Base-by-base conservation (phyloP, 2,329 filamentous ascomycete species). In the Fusarium phyllophilum region DNA sequence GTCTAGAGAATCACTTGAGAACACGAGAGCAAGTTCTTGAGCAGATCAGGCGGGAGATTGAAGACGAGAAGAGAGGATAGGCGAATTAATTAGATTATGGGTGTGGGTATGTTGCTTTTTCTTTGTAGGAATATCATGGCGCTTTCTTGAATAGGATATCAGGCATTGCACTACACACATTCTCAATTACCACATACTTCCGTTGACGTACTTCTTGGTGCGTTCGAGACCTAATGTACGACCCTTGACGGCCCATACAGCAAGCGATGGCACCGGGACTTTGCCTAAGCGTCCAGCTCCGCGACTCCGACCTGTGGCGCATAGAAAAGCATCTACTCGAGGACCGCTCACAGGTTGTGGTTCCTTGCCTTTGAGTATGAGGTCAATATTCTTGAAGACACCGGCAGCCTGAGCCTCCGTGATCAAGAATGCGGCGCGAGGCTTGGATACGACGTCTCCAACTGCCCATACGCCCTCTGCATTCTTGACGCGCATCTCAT, bases 1-100 rank as follows among this genome's bases (percentile, higher is more conserved):
- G 95, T 2, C 82, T 99, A 75, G 95, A 97, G 85, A 85, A 87
- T 70, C 96, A 99, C 86, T 84, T 98, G 79, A 88, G 90, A 78
- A 91, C 91, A 75, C 88, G 96, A 70, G 90, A 96, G 83, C 89
- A 92, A 74, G 89, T 92, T 36, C 85, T 99, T 78, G 90, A 93
- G 54, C 92, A 94, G 81, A 81, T 98, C 80, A 89, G 90, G 83
- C 87, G 90, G 80, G 91, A 98, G 84, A 93, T 98, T 83, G 95
- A 98, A 78, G 92, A 94, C 29, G 95, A 96, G 88, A 96, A 93
- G 86, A 85, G 85, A 67, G 85, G 87, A 70, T 84, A 85, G 82
- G 87, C 45, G 61, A 39, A 65, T 38, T 51, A 66, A 62, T 61
- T 62, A 66, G 64, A 68, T 41, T 56, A 55, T 33, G 57, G 67